Percentiles rank a stretch among this genome's conserved stretches.
These are phyloP conservation scores for Solanum rostratum DNA, from an alignment of 257 asterid genomes.

Conservation along the genomic window DNA sequence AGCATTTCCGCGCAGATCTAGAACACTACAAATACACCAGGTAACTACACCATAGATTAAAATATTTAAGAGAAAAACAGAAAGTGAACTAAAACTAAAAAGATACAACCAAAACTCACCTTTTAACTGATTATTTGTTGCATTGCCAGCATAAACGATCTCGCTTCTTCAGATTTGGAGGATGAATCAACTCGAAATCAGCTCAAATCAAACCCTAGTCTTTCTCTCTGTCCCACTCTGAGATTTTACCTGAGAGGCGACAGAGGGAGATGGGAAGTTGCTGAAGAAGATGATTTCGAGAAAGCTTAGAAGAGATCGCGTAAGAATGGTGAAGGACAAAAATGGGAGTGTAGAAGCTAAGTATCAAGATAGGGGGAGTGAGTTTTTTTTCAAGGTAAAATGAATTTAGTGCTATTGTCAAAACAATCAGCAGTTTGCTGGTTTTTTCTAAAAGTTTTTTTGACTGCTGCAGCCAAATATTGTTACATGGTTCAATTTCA, in stretches of 20 bases:
- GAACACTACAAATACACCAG: not conserved
- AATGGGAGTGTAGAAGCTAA: not conserved
- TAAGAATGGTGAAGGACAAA: not conserved
- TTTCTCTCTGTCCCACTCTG: not conserved
- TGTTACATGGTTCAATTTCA: too few species aligned
- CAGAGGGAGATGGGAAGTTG: not conserved
- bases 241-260: not conserved
- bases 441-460: too few species aligned
- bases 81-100: not conserved
- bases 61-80: not conserved
- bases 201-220: not conserved
- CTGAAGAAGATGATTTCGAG: not conserved
- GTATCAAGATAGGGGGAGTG: not conserved
- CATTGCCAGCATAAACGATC: not conserved
- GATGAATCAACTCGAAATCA: not conserved
- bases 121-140: not conserved
- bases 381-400: not conserved
- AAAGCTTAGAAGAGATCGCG: conserved; percentile 3
- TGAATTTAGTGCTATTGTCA: not conserved
- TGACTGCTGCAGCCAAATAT: too few species aligned
- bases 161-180: not conserved
- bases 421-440: not conserved
- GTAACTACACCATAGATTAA: not conserved
- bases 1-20: not conserved
- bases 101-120: not conserved